Conservation (phyloP, 2,329 filamentous ascomycete genomes). For the Akanthomyces dipterigenus region DNA sequence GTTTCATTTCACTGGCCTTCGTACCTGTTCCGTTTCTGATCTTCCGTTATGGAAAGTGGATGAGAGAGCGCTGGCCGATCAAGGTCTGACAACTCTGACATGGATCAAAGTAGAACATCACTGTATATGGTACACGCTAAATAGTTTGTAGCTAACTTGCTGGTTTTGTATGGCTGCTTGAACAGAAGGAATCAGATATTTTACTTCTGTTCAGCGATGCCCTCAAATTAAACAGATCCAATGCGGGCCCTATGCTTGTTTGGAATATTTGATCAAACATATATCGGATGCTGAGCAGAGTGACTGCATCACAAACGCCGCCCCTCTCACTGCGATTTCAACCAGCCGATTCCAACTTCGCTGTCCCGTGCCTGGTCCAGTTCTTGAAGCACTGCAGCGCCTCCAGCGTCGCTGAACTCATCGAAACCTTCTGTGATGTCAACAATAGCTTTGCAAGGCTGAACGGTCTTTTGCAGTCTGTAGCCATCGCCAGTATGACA, state of each 20-base stretch:
- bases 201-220: no score
- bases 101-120: background rate
- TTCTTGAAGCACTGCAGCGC: conserved; percentile 9
- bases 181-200: no score
- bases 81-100: conserved; percentile 18
- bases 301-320: background rate
- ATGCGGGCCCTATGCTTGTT: conserved; percentile 12
- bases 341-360: background rate
- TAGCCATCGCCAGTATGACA: background rate
- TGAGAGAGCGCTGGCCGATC: conserved; percentile 36
- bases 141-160: background rate
- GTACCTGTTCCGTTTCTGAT: conserved; percentile 42
- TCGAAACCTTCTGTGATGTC: conserved; percentile 4
- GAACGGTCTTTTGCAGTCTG: background rate
- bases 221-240: conserved; percentile 13
- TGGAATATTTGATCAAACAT: conserved; percentile 5
- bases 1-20: conserved; percentile 42
- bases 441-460: conserved; percentile 1
- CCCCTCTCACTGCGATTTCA: background rate
- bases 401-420: conserved; percentile 1
- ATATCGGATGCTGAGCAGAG: background rate
- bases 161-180: no score
- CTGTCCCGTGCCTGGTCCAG: background rate
- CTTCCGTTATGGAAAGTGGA: conserved; percentile 35
- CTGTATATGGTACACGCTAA: background rate